Conservation (phyloP, 2,329 filamentous ascomycete genomes). For the Monilinia fructicola region DNA sequence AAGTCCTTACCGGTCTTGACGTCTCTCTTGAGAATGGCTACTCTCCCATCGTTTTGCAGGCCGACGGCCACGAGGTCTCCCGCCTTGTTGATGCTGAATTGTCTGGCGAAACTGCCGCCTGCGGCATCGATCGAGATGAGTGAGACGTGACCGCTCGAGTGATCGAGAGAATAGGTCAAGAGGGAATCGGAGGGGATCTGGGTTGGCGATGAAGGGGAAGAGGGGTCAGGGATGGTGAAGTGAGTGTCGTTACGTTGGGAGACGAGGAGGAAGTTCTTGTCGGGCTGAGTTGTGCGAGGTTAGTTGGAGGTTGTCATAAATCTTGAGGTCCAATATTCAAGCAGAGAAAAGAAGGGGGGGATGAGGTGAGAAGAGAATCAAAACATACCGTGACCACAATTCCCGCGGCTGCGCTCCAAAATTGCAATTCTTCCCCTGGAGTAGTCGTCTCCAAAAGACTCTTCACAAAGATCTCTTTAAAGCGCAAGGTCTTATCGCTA, state of each 20-base stretch:
- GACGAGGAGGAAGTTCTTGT: constrained; percentile 62
- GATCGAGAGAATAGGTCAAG: constrained; percentile 58
- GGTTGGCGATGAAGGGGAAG: constrained; percentile 44
- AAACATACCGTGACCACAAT: constrained; percentile 3
- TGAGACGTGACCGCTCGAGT: constrained; percentile 46
- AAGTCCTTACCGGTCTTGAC: constrained; percentile 43
- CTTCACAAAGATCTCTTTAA: background rate
- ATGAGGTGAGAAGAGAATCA: background rate
- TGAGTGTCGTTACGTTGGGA: constrained; percentile 65
- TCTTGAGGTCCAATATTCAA: too few species aligned
- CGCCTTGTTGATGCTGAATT: constrained; percentile 48
- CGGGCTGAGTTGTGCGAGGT: constrained; percentile 46
- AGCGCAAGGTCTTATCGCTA: background rate
- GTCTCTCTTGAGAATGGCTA: constrained; percentile 47
- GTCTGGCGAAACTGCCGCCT: constrained; percentile 48
- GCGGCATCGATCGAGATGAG: constrained; percentile 47
- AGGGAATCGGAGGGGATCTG: constrained; percentile 62
- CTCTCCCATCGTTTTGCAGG: constrained; percentile 44
- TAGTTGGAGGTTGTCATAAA: background rate
- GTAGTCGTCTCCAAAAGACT: constrained; percentile 14
- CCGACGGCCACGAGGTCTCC: constrained; percentile 50
- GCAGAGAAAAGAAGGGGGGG: background rate
- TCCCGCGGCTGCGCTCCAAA: background rate
- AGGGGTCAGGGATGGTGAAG: constrained; percentile 51
- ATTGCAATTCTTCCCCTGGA: background rate